Evolutionary conservation across 345 rosid genomes (phyloP), one percentile per base, ranked within the genome.

Genomic region (Physaria fendleri): DNA sequence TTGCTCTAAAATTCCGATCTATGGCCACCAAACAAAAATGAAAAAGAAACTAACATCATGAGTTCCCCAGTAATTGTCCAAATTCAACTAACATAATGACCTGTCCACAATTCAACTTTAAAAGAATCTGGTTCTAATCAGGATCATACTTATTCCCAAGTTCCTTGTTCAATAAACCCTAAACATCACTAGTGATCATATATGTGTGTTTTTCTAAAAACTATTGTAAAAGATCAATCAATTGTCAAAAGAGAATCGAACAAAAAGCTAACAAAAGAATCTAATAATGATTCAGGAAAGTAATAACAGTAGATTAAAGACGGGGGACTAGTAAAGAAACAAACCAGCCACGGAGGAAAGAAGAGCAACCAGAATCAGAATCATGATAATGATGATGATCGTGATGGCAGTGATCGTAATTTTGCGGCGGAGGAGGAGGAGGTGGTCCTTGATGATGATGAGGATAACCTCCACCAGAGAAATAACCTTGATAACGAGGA

Each of bases 311-410:
- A 43, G 21, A 30, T 4, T 1, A 66, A 47, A 37, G 58, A 58
- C 23, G 50, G 39, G 59, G 14, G 37, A 32, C n/a, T 28, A 38
- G 42, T 34, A 57, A 52, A 34, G n/a, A 53, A 8, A 46, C 83
- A 53, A 71, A 87, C 97, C 97, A 90, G 76, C 91, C 96, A 48
- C 50, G 76, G 34, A 87, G 40, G 61, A 90, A 76, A 16, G 97
- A 83, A 25, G 51, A 42, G 68, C 82, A 83, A 15, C 86, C 87
- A 29, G 56, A 27, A 61, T 71, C 79, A 22, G 74, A 77, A 49
- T 75, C 69, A 29, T 76, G 73, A 39, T 82, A 75, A 65, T 74
- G 64, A 60, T 77, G 79, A 38, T 85, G 68, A 56, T 84, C 88
- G 5, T 79, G 78, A 48, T 83, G 74, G 37, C 74, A 74, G 58